A percentile compares a stretch with the other conserved stretches of the same genome.
Conservation (phyloP, 2,329 filamentous ascomycete genomes). For the Aspergillus latus region DNA sequence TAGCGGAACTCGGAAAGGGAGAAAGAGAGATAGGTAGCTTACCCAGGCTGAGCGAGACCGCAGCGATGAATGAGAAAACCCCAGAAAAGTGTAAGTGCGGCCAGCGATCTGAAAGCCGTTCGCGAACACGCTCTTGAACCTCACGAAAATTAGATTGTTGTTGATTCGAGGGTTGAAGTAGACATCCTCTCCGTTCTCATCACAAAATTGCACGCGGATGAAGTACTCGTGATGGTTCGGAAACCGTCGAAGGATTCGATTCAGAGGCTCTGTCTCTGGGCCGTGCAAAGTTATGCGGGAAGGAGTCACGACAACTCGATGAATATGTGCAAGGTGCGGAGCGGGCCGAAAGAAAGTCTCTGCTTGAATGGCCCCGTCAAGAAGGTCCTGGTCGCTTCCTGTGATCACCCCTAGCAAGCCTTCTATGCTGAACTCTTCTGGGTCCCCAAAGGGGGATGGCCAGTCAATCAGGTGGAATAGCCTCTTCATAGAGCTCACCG, state of each 20-base stretch:
- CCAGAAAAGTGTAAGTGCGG: constrained; percentile 64
- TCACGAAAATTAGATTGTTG: constrained; percentile 31
- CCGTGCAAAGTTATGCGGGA: constrained; percentile 56
- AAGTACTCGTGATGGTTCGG: constrained; percentile 28
- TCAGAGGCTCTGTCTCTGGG: constrained; percentile 50
- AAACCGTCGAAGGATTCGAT: constrained; percentile 30
- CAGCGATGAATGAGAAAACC: constrained; percentile 77
- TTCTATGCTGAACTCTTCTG: constrained; percentile 40
- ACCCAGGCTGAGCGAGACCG: constrained; percentile 68
- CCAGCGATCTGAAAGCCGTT: constrained; percentile 64
- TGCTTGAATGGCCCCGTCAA: constrained; percentile 21
- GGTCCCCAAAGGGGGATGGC: constrained; percentile 52
- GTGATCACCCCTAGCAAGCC: constrained; percentile 44
- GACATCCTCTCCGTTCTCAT: constrained; percentile 27
- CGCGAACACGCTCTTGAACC: constrained; percentile 62
- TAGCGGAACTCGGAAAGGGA: neutral
- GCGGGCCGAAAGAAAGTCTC: constrained; percentile 19
- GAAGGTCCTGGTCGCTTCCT: constrained; percentile 42
- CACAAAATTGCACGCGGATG: constrained; percentile 27
- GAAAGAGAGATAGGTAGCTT: neutral
- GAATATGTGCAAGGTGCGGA: constrained; percentile 50
- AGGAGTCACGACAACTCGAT: constrained; percentile 60
- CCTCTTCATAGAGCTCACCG: constrained; percentile 54
- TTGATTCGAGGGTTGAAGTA: constrained; percentile 20
- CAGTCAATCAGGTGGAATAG: constrained; percentile 57